Evolutionary conservation across 805 yeast genomes (phyloP), one percentile per base, ranked within the genome.

Genomic region (Suhomyces xylopsoci): DNA sequence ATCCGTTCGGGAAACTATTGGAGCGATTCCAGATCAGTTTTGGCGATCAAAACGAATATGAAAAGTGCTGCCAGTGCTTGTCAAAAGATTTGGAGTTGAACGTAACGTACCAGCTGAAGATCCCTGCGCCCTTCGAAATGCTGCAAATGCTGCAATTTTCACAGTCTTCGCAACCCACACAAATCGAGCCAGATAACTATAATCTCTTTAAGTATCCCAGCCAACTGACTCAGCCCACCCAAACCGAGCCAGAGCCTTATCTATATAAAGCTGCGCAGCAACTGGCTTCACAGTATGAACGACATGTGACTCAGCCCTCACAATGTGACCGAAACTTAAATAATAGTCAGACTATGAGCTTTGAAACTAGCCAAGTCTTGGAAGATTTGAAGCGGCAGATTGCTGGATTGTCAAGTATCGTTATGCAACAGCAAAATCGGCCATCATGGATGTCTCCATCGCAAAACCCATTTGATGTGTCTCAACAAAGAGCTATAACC

Each of bases 11-110:
- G 1, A 50, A 47, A 9, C 48, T 64, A 2, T 14, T 60, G 15
- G 59, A 59, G 26, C 53, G 74, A 28, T 68, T 70, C 55, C 76
- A 71, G 53, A 55, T 69, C 3, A 62, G 66, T 8, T 62, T 69
- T 52, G 45, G 41, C 36, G 45, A 45, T 40, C 46, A 50, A 17
- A 40, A 38, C 3, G 61, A 51, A n/a, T 65, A 50, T 41, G 55
- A 56, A 5, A 34, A 28, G 14, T 58, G 60, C 34, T 30, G 44
- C 20, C 40, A 34, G 8, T 53, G 47, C 26, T 20, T 56, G 12
- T 43, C 52, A 28, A 44, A 50, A 8, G 32, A 44, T 20, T 40
- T 55, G n/a, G 40, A 46, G 12, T 26, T 54, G 50, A 25, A 26
- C n/a, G 25, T 38, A 17, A 10, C 17, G 24, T 17, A 17, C n/a